Evolutionary conservation across 257 asterid genomes (phyloP).

Genomic region (Primulina eburnea): DNA sequence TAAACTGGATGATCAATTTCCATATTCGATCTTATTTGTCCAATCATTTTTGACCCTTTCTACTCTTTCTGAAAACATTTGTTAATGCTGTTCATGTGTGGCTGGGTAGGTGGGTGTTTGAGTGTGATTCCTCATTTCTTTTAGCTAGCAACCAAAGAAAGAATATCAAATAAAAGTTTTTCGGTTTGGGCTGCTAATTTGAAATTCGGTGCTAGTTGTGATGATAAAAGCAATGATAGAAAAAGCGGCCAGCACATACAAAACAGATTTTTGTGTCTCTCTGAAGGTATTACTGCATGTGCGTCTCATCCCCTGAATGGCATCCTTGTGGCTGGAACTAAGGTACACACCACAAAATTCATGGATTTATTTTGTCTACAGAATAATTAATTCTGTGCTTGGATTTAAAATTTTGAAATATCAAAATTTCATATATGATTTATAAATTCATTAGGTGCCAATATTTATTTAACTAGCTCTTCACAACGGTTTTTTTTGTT

Average conservation of each 20-base stretch:
- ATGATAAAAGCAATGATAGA: conserved; percentile 39
- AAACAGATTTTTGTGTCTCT: conserved; percentile 48
- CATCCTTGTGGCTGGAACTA: conserved; percentile 82
- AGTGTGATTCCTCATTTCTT: neutral
- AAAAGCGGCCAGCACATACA: conserved; percentile 34
- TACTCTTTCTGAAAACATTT: conserved; percentile 8
- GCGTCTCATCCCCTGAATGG: conserved; percentile 74
- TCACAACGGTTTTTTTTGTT: too few relatives aligned
- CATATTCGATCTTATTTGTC: neutral
- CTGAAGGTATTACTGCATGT: conserved; percentile 73
- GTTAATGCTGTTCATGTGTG: neutral
- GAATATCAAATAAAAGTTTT: neutral
- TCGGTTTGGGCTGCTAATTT: conserved; percentile 24
- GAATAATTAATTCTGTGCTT: too few relatives aligned
- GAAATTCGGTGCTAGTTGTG: conserved; percentile 40
- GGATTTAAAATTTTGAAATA: too few relatives aligned
- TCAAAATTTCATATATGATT: too few relatives aligned
- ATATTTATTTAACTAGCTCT: too few relatives aligned
- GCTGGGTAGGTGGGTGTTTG: neutral
- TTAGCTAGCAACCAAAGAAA: conserved; percentile 3
- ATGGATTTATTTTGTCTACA: too few relatives aligned
- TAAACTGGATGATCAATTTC: neutral
- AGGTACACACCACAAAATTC: conserved; percentile 34
- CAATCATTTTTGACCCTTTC: neutral
- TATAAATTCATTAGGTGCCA: too few relatives aligned